phyloP scores from a whole-genome alignment of 73 alveolate genomes.

The Paramecium pentaurelia region DNA sequence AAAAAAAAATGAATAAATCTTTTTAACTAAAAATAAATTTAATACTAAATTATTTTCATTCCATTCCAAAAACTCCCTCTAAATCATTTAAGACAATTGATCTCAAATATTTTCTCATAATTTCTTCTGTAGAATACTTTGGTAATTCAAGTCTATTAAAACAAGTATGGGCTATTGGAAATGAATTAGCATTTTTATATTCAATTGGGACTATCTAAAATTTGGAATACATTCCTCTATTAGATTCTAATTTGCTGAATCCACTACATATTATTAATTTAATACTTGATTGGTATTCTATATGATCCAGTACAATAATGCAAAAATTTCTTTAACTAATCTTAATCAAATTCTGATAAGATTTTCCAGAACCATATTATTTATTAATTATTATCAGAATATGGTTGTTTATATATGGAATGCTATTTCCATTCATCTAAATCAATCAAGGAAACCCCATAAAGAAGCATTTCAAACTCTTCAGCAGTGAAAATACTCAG shows the following conservation, averaged over 20 bases:
- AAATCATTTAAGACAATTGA: constrained; percentile 46
- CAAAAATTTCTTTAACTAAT: constrained; percentile 79
- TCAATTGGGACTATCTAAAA: constrained; percentile 75
- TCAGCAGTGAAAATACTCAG: constrained; percentile 76
- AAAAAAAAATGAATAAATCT: not conserved
- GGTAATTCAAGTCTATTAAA: constrained; percentile 94
- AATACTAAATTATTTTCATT: not conserved
- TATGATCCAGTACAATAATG: constrained; percentile 94
- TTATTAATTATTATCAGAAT: constrained; percentile 66
- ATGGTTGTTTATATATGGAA: constrained; percentile 79
- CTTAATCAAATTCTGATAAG: constrained; percentile 76
- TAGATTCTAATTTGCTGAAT: constrained; percentile 73
- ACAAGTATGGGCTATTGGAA: constrained; percentile 96
- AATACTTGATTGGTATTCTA: constrained; percentile 78
- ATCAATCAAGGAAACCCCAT: constrained; percentile 88
- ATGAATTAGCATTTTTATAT: constrained; percentile 71
- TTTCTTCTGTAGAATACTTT: constrained; percentile 41
- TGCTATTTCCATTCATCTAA: constrained; percentile 89
- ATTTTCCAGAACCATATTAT: constrained; percentile 86
- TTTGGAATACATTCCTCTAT: constrained; percentile 89
- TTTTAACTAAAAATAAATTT: not conserved
- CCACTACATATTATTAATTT: constrained; percentile 44
- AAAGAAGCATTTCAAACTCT: constrained; percentile 85
- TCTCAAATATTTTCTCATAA: constrained; percentile 46
- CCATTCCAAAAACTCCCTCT: constrained; percentile 61